Percentiles rank a stretch among this genome's conserved stretches.
phyloP scores from a whole-genome alignment of 352 stramenopile genomes.

The Bremia lactucae region DNA sequence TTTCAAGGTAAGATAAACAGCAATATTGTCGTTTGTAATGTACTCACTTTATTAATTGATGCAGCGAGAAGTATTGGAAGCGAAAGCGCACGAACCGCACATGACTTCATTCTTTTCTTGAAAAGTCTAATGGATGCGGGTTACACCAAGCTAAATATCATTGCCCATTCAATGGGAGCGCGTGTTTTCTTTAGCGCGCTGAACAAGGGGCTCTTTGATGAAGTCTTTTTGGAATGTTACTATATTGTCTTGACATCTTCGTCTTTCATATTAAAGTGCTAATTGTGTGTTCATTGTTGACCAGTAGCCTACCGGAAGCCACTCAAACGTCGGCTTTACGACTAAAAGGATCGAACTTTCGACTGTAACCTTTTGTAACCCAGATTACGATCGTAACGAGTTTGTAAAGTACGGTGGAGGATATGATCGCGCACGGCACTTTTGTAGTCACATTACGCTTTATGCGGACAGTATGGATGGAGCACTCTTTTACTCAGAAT shows the following conservation, averaged over 20 bases:
- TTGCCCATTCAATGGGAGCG: slow-evolving; percentile 55
- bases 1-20: slow-evolving; percentile 27
- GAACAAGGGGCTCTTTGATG: slow-evolving; percentile 31
- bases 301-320: slow-evolving; percentile 12
- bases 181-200: slow-evolving; percentile 46
- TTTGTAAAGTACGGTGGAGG: slow-evolving; percentile 47
- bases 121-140: slow-evolving; percentile 49
- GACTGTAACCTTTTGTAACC: slow-evolving; percentile 69
- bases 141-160: slow-evolving; percentile 53
- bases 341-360: slow-evolving; percentile 23
- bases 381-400: slow-evolving; percentile 58
- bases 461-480: slow-evolving; percentile 64
- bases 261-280: background rate
- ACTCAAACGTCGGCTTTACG: background rate
- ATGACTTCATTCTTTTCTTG: slow-evolving; percentile 38
- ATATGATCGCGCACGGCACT: slow-evolving; percentile 43
- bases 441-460: slow-evolving; percentile 60
- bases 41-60: background rate
- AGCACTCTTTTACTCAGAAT: slow-evolving; percentile 65
- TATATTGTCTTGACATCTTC: background rate
- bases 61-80: slow-evolving; percentile 29
- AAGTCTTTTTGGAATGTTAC: slow-evolving; percentile 29
- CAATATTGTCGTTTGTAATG: background rate
- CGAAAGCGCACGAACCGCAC: slow-evolving; percentile 31
- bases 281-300: background rate